A percentile compares a stretch with the other conserved stretches of the same genome.
phyloP scores from a whole-genome alignment of 495 filamentous ascomycete species.

The Aspergillus ellipticus region DNA sequence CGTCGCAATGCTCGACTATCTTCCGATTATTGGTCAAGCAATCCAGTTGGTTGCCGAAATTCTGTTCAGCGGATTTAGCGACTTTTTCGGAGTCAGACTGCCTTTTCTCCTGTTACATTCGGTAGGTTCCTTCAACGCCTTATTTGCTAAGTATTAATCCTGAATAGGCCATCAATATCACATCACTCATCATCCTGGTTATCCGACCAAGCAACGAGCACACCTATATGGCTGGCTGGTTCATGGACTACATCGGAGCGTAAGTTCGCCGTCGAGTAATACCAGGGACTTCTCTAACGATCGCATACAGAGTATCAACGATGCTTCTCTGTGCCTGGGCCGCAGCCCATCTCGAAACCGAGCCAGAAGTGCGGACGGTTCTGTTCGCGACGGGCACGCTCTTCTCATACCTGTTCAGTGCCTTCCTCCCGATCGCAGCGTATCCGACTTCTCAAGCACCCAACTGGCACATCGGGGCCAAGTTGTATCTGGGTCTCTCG shows the following conservation, averaged over 20 bases:
- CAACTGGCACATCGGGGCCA: slow-evolving; percentile 16
- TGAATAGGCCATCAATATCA: slow-evolving; percentile 10
- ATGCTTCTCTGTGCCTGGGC: slow-evolving; percentile 19
- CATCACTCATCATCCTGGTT: slow-evolving; percentile 12
- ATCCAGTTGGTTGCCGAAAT: slow-evolving; percentile 17
- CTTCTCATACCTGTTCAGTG: slow-evolving; percentile 14
- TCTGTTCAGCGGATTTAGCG: slow-evolving; percentile 16
- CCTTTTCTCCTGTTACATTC: slow-evolving; percentile 15
- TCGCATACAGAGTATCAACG: slow-evolving; percentile 11
- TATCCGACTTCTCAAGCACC: slow-evolving; percentile 12
- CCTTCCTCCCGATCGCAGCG: slow-evolving; percentile 15
- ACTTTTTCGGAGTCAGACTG: slow-evolving; percentile 11
- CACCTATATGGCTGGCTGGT: slow-evolving; percentile 15
- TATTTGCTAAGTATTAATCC: neutral
- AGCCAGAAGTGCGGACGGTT: slow-evolving; percentile 17
- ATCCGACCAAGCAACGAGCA: slow-evolving; percentile 7
- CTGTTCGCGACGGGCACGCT: slow-evolving; percentile 17
- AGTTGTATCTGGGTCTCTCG: slow-evolving; percentile 12
- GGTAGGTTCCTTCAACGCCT: neutral
- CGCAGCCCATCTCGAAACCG: slow-evolving; percentile 14
- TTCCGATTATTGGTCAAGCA: slow-evolving; percentile 15
- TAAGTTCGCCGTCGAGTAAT: no score
- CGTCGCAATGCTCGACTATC: slow-evolving; percentile 15
- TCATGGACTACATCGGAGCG: slow-evolving; percentile 16
- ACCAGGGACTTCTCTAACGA: no score